Evolutionary conservation across 2,329 filamentous ascomycete genomes (phyloP).

Genomic region (Neofusicoccum parvum): DNA sequence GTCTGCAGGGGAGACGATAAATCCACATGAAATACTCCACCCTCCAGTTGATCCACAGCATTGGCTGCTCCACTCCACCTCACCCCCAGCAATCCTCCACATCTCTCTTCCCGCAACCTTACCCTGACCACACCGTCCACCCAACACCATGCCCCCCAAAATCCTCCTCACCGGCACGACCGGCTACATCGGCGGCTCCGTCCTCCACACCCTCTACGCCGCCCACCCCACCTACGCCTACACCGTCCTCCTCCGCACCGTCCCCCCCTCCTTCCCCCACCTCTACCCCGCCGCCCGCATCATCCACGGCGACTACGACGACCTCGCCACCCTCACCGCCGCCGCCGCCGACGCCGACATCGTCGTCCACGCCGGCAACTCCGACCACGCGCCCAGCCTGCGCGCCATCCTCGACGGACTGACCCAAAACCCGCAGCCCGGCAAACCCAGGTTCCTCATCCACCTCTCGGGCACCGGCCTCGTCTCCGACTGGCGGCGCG

Average conservation of each 20-base stretch:
- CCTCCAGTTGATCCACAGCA: too few species aligned
- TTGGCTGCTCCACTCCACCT: too few species aligned
- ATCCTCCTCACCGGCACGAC: constrained; percentile 15
- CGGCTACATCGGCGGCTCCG: constrained; percentile 21
- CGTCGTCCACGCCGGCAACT: constrained; percentile 34
- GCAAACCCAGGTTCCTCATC: constrained; percentile 49
- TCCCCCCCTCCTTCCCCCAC: background rate
- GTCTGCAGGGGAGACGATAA: too few species aligned
- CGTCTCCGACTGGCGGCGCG: constrained; percentile 34
- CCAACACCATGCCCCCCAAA: background rate
- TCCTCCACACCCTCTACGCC: constrained; percentile 11
- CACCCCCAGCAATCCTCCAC: background rate
- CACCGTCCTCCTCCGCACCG: constrained; percentile 17
- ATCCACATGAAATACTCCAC: too few species aligned
- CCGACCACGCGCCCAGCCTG: constrained; percentile 31
- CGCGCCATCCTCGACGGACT: constrained; percentile 52
- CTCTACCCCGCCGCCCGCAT: constrained; percentile 2
- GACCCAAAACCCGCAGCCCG: background rate
- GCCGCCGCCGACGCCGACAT: constrained; percentile 10
- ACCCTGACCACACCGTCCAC: background rate
- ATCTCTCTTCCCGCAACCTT: too few species aligned
- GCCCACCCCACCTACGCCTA: constrained; percentile 13
- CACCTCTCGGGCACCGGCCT: constrained; percentile 61
- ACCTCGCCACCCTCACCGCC: background rate
- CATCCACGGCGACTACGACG: constrained; percentile 18